Evolutionary conservation across 805 yeast genomes (phyloP).

Genomic region (Saccharomycopsis babjevae): DNA sequence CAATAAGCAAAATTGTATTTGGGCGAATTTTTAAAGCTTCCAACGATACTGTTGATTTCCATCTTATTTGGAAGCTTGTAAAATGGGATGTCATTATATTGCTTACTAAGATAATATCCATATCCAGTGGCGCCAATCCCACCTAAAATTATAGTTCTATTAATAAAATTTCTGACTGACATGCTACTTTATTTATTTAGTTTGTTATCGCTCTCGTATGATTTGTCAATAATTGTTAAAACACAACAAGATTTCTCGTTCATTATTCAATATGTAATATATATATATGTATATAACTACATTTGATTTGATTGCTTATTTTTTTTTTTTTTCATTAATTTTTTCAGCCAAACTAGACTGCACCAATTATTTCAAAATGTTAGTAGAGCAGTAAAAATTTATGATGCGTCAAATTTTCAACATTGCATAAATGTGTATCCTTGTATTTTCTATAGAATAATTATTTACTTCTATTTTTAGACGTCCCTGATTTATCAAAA

Average conservation of each 20-base stretch:
- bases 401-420: not conserved
- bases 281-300: too few species aligned
- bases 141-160: conserved; percentile 4
- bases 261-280: too few species aligned
- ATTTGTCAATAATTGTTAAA: too few species aligned
- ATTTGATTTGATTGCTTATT: not conserved
- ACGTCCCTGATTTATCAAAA: not conserved
- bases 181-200: not conserved
- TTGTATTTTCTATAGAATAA: not conserved
- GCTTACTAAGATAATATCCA: conserved; percentile 15
- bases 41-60: conserved; percentile 11
- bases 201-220: not conserved
- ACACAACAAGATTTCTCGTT: too few species aligned
- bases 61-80: conserved; percentile 13
- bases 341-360: not conserved
- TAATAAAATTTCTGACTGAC: not conserved
- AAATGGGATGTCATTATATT: conserved; percentile 16
- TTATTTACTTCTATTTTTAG: not conserved
- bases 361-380: not conserved
- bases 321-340: not conserved
- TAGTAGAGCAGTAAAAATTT: not conserved
- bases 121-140: conserved; percentile 8
- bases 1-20: conserved; percentile 16
- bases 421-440: not conserved
- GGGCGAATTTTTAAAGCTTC: conserved; percentile 2